Evolutionary conservation across 768 basidiomycete genomes (phyloP), one percentile per base, ranked within the genome.

Genomic region (Mycena epipterygia): DNA sequence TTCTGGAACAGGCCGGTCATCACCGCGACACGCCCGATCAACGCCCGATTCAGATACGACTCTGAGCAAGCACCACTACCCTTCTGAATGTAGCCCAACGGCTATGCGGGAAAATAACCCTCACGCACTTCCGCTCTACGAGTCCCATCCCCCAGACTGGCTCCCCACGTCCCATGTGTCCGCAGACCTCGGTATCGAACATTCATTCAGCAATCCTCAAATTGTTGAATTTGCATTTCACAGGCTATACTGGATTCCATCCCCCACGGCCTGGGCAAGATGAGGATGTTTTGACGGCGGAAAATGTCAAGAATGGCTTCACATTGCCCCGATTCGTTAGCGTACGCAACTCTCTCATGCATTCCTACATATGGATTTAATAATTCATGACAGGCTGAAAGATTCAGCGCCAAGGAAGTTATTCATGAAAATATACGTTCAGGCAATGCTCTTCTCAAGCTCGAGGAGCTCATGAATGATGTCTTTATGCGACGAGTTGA

Each of bases 391-490:
- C 63, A 92, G 91, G 89, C 89, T 25, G 91, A 92, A 77, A 87
- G 86, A 16, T 92, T 88, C 75, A 90, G 87, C 69, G 89, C 89
- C 2, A 86, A 89, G 75, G 81, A 85, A 27, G 83, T 85, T 67
- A 84, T 90, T 29, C 86, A 86, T 64, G 85, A 84, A 55, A 84
- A 81, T 29, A 77, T 92, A 39, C 84, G 87, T 49, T 84, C 88
- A 48, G 82, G 84, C 32, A 84, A 84, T 71, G 85, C 88, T 5
- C 79, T 94, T 5, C 76, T 79, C 3, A 90, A 90, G 56, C 81
- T 95, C 41, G 93, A 95, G 74, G 88, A 89, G 58, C 82, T 96
- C 32, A 93, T 95, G 89, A 88, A 89, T 60, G 91, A 93, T 72
- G 89, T 95, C 57, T 92, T 95, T 67, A 77, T 83, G 55, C 89